Percentiles rank a stretch among this genome's conserved stretches.
Evolutionary conservation across 2,329 filamentous ascomycete genomes (phyloP).

Genomic region (Aspergillus melleus): DNA sequence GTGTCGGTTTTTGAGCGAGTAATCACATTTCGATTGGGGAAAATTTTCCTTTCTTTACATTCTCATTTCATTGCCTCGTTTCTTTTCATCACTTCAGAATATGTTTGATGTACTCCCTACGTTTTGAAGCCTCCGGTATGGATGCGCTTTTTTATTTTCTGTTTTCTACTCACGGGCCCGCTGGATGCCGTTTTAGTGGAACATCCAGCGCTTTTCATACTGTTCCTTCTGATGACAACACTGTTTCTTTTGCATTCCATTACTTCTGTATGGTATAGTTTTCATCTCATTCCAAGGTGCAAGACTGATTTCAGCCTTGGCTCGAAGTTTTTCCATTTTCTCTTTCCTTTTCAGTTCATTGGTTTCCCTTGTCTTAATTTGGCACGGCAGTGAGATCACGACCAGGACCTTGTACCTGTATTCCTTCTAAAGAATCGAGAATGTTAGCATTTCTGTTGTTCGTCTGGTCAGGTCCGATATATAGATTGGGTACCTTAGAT

Average conservation of each 20-base stretch:
- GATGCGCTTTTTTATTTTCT: not conserved
- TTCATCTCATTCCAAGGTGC: not conserved
- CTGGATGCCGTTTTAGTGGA: not conserved
- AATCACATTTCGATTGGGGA: conserved; percentile 21
- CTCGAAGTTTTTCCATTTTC: not conserved
- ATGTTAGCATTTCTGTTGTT: not conserved
- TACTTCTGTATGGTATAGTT: not conserved
- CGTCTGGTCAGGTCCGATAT: not conserved
- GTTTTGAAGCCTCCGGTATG: not conserved
- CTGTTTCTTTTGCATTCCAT: not conserved
- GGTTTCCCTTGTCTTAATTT: not conserved
- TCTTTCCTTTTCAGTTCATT: not conserved
- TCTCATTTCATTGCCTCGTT: not conserved
- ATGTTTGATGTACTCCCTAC: not conserved
- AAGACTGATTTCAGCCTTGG: not conserved
- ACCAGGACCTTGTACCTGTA: not conserved
- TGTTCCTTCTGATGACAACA: not conserved
- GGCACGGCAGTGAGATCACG: not conserved
- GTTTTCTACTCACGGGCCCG: not conserved
- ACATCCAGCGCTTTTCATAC: not conserved
- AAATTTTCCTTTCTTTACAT: conserved; percentile 16
- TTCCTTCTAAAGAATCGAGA: not conserved
- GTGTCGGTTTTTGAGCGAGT: conserved; percentile 25
- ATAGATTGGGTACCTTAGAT: not conserved
- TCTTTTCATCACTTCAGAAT: not conserved